Base-by-base conservation (phyloP, 2,329 filamentous ascomycete species). In the Hymenoscyphus repandus region DNA sequence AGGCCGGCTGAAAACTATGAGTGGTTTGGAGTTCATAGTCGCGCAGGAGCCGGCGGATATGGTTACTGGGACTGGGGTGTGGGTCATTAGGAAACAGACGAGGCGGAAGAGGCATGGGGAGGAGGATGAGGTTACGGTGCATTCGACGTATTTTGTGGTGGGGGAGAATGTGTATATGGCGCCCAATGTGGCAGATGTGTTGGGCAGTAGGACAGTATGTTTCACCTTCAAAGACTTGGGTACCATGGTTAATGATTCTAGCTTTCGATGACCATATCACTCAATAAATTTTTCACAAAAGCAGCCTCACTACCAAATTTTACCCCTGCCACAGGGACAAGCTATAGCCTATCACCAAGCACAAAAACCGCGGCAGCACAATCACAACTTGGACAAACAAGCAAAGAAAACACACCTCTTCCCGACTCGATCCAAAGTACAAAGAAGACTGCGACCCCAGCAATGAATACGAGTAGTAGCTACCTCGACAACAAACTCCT, bases 61-160 rank as follows among this genome's bases (percentile, higher is more conserved):
- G 0, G 80, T 79, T n/a, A 72, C 69, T 34, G 76, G 76, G 18
- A 85, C 82, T 0, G 82, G 82, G 27, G 80, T 86, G 7, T 86
- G 82, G 82, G 79, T 85, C 27, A 84, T 86, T 58, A 77, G 81
- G 62, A 86, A 86, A 71, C 83, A 86, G 68, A 81, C 76, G 22
- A 72, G 83, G 45, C 73, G 77, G 53, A 83, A 83, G 68, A 70
- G 74, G 12, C 71, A 74, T 37, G 72, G 73, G 5, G 70, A 73
- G 12, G 77, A 80, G 22, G 80, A 83, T 57, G 80, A 83, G 53
- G 72, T 86, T 22, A 77, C 68, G 1, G 73, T 85, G 0, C 76
- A 82, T 36, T 72, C 76, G 4, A 76, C 76, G 2, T 86, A 85
- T 62, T 86, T 83, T 61, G 74, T 86, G 2, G 75, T 83, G 1